These are phyloP conservation scores for Fusarium pininemorale DNA, from an alignment of 2,329 filamentous ascomycete species.

Conservation along the genomic window DNA sequence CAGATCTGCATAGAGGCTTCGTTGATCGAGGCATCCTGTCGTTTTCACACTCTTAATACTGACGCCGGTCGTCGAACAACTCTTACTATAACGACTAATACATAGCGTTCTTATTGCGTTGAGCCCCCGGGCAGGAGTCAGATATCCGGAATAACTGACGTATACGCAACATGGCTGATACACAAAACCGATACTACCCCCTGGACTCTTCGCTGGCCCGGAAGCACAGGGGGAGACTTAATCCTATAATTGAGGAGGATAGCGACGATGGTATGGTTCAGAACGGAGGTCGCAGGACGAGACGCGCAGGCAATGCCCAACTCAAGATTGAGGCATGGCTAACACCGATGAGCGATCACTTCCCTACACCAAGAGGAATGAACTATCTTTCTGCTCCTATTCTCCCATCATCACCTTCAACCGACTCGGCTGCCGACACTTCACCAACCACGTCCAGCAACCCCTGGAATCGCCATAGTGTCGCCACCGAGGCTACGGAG, in stretches of 20 bases:
- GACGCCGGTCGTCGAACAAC: constrained; percentile 51
- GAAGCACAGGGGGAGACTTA: constrained; percentile 64
- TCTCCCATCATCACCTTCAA: constrained; percentile 69
- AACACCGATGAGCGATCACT: constrained; percentile 70
- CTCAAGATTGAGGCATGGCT: constrained; percentile 67
- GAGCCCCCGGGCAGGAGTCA: constrained; percentile 26
- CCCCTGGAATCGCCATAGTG: constrained; percentile 71
- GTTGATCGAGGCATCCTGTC: constrained; percentile 58
- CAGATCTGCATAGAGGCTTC: constrained; percentile 48
- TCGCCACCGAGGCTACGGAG: constrained; percentile 72
- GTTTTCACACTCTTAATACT: constrained; percentile 43
- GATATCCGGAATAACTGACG: constrained; percentile 47
- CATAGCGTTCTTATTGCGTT: constrained; percentile 24
- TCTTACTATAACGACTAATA: constrained; percentile 40
- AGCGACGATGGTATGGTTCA: constrained; percentile 50
- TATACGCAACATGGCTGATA: constrained; percentile 58
- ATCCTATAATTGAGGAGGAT: constrained; percentile 72
- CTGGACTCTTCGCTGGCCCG: constrained; percentile 65
- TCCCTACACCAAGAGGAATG: constrained; percentile 75
- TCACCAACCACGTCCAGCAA: constrained; percentile 66
- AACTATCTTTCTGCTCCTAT: constrained; percentile 71
- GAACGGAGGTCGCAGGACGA: constrained; percentile 35
- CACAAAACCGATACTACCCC: constrained; percentile 52
- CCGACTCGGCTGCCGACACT: constrained; percentile 60
- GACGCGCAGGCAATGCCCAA: constrained; percentile 48